A percentile compares a stretch with the other conserved stretches of the same genome.
These are phyloP conservation scores for Penicillium janthinellum DNA, from an alignment of 2,329 filamentous ascomycete genomes.

Conservation along the genomic window DNA sequence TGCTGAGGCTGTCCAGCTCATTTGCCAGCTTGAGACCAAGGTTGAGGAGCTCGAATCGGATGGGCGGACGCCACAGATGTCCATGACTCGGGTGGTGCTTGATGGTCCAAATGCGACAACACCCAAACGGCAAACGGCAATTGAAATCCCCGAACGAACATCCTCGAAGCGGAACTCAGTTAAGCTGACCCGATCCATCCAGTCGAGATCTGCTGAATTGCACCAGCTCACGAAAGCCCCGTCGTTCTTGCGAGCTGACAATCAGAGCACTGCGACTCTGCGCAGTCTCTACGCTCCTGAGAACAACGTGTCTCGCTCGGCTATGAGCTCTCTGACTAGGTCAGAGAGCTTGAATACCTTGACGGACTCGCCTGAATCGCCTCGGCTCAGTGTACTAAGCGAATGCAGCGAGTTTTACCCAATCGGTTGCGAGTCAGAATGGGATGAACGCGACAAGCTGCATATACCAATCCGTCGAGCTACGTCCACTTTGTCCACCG, in stretches of 20 bases:
- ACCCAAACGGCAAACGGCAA: conserved; percentile 27
- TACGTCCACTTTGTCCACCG: conserved; percentile 11
- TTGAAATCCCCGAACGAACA: conserved; percentile 44
- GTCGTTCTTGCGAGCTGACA: conserved; percentile 43
- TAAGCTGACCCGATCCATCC: conserved; percentile 15
- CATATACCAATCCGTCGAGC: conserved; percentile 34
- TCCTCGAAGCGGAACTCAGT: conserved; percentile 38
- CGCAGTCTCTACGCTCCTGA: conserved; percentile 42
- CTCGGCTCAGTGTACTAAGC: conserved; percentile 47
- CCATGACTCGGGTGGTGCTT: conserved; percentile 30
- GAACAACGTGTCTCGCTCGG: conserved; percentile 30
- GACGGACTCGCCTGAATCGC: conserved; percentile 40
- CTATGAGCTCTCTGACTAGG: conserved; percentile 35
- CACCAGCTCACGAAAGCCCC: conserved; percentile 39
- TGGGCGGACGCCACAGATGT: conserved; percentile 24
- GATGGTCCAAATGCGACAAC: conserved; percentile 32
- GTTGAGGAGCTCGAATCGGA: conserved; percentile 37
- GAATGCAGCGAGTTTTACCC: conserved; percentile 48
- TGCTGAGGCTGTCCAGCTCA: conserved; percentile 46
- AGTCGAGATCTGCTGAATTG: conserved; percentile 25
- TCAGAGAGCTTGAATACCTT: conserved; percentile 42
- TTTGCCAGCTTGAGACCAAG: conserved; percentile 46
- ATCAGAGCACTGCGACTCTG: conserved; percentile 40
- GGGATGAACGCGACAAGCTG: conserved; percentile 28
- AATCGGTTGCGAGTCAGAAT: conserved; percentile 28